Conservation (phyloP, 352 stramenopile genomes). For the Pythium insidiosum region DNA sequence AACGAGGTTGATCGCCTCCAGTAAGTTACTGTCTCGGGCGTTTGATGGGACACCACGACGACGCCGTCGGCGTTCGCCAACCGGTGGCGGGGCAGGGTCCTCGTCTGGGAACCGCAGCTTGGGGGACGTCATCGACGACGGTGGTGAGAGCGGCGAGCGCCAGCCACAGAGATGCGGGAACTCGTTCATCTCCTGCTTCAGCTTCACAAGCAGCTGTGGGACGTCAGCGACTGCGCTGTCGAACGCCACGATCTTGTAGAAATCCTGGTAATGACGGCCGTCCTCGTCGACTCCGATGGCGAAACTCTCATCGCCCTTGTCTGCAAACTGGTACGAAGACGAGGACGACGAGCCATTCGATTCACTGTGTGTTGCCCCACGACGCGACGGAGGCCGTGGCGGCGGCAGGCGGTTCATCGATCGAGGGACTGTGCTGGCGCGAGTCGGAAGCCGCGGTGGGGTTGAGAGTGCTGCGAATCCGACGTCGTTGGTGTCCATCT, state of each 20-base stretch:
- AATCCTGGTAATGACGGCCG: conserved; percentile 75
- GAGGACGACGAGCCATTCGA: too few species aligned
- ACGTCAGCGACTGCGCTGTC: conserved; percentile 67
- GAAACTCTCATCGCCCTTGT: conserved; percentile 44
- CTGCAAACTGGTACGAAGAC: conserved; percentile 63
- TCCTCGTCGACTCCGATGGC: conserved; percentile 69
- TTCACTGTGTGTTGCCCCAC: conserved; percentile 12
- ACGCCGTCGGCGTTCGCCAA: neutral
- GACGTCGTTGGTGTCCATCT: conserved; percentile 42
- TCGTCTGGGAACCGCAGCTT: too few species aligned
- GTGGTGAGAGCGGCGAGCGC: conserved; percentile 21
- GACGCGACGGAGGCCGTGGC: neutral
- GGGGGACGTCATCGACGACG: neutral
- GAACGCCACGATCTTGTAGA: conserved; percentile 80
- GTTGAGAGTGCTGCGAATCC: conserved; percentile 14
- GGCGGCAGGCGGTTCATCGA: conserved; percentile 1
- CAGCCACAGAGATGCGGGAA: conserved; percentile 68
- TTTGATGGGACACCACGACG: conserved; percentile 50
- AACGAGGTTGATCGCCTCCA: conserved; percentile 98
- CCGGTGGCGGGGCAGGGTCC: neutral
- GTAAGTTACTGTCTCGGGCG: conserved; percentile 89
- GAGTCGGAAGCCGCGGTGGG: conserved; percentile 10
- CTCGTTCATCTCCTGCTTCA: conserved; percentile 74
- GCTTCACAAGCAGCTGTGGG: conserved; percentile 48
- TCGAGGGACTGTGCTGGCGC: neutral